Base-by-base conservation (phyloP, 2,329 filamentous ascomycete species). In the Arthroderma uncinatum region DNA sequence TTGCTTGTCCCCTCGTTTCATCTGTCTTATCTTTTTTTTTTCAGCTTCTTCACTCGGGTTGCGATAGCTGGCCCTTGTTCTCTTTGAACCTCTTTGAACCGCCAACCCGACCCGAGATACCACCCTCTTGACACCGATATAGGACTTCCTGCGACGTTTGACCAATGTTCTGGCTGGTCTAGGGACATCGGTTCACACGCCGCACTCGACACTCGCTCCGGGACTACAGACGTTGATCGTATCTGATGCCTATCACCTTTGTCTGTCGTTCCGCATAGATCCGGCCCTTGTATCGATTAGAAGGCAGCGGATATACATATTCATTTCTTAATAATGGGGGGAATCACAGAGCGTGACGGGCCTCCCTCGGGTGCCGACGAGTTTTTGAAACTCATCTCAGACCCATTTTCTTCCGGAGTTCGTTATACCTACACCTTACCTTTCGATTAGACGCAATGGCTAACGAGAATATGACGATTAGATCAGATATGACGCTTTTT, bases 401-500 rank as follows among this genome's bases (percentile, higher is more conserved):
- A 76, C 61, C 74, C 75, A 1, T 78, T 76, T 61, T 68, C 71
- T 56, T 71, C 74, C 53, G 62, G 69, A 53, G 73, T 75, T 68
- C 16, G 72, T 70, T 12, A 25, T 57, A 28, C 36, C 19, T 16
- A 2, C 36, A 62, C 34, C 23, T 12, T 7, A 16, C 16, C 16
- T 36, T 53, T 6, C 10, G 7, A 6, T 10, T 21, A 21, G 28
- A 12, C 2, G 19, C 8, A 52, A 34, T 33, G 12, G 19, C 48
- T 33, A 14, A 52, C 48, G 9, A 8, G 19, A 8, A 37, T 37
- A 16, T 50, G 37, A 37, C 50, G n/a, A 28, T n/a, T 64, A 84
- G 81, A 75, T 83, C 60, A 72, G 76, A 64, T 66, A 75, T 61
- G 77, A 80, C 58, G 86, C 90, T 44, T 79, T 96, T 59, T 83